phyloP scores from a whole-genome alignment of 768 basidiomycete species.

The Panaeolus cyanescens region DNA sequence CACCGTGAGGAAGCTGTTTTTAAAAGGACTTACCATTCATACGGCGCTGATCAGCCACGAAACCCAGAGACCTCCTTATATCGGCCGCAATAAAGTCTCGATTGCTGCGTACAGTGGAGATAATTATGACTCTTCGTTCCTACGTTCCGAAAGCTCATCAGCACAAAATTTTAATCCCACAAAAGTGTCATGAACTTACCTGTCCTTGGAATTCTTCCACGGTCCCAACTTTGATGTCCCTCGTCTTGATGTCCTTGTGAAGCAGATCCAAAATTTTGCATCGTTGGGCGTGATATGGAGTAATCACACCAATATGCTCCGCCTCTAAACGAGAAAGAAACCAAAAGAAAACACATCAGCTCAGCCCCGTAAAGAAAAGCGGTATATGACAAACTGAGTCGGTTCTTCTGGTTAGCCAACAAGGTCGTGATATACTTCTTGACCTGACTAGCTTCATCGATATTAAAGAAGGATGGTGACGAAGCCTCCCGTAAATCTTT shows the following conservation, averaged over 20 bases:
- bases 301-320: slow-evolving; percentile 64
- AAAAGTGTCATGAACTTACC: slow-evolving; percentile 27
- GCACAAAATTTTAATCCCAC: background rate
- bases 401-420: slow-evolving; percentile 33
- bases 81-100: slow-evolving; percentile 49
- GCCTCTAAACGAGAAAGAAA: slow-evolving; percentile 20
- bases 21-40: slow-evolving; percentile 51
- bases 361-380: background rate
- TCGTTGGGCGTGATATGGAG: slow-evolving; percentile 67
- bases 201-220: slow-evolving; percentile 76
- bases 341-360: background rate
- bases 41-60: slow-evolving; percentile 55
- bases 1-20: background rate
- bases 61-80: slow-evolving; percentile 56
- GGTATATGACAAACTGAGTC: slow-evolving; percentile 37
- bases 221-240: slow-evolving; percentile 59
- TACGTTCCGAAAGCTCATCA: slow-evolving; percentile 19
- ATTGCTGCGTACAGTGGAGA: slow-evolving; percentile 61
- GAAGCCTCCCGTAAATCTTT: slow-evolving; percentile 54
- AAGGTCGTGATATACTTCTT: slow-evolving; percentile 45
- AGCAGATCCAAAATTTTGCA: slow-evolving; percentile 49
- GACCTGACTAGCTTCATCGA: slow-evolving; percentile 52
- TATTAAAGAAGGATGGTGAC: slow-evolving; percentile 69
- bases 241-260: slow-evolving; percentile 27
- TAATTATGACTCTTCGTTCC: slow-evolving; percentile 60